Percentiles rank a stretch among this genome's conserved stretches.
Conservation (phyloP, 1,284 basidiomycete genomes). For the Fistulina hepatica region DNA sequence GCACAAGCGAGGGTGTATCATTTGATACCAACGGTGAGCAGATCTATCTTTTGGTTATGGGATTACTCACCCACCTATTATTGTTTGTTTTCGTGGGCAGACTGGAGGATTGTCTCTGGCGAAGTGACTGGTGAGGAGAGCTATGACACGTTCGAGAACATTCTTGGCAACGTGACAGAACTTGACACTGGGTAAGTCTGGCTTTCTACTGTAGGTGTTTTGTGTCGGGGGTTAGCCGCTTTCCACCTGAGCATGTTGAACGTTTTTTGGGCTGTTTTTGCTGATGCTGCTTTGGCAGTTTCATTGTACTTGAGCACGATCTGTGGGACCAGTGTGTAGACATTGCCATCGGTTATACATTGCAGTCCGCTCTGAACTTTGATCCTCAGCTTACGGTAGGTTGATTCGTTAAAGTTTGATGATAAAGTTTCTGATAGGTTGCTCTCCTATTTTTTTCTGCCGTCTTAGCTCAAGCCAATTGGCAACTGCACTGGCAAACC, state of each 20-base stretch:
- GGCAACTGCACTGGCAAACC: slow-evolving; percentile 50
- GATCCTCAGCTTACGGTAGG: slow-evolving; percentile 51
- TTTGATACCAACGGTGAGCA: slow-evolving; percentile 72
- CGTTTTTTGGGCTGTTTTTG: not conserved
- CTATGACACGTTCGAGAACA: slow-evolving; percentile 45
- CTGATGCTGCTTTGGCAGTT: slow-evolving; percentile 33
- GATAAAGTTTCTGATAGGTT: not conserved
- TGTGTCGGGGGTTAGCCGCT: slow-evolving; percentile 2
- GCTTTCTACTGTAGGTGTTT: not conserved
- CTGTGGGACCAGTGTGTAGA: slow-evolving; percentile 80
- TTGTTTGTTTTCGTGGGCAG: too few species aligned
- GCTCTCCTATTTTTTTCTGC: not conserved
- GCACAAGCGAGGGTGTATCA: slow-evolving; percentile 40
- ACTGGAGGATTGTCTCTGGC: slow-evolving; percentile 78
- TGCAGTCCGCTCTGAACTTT: slow-evolving; percentile 56
- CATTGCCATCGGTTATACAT: slow-evolving; percentile 77
- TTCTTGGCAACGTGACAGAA: slow-evolving; percentile 49
- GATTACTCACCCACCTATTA: slow-evolving; percentile 7
- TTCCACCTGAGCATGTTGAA: slow-evolving; percentile 12
- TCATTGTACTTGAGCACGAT: slow-evolving; percentile 87
- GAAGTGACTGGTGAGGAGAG: slow-evolving; percentile 46
- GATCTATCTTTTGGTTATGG: slow-evolving; percentile 2
- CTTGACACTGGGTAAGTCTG: slow-evolving; percentile 41
- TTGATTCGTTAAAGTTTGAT: not conserved
- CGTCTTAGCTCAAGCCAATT: slow-evolving; percentile 47